Evolutionary conservation across 2,329 filamentous ascomycete species (phyloP).

Genomic region (Colletotrichum somersetense): DNA sequence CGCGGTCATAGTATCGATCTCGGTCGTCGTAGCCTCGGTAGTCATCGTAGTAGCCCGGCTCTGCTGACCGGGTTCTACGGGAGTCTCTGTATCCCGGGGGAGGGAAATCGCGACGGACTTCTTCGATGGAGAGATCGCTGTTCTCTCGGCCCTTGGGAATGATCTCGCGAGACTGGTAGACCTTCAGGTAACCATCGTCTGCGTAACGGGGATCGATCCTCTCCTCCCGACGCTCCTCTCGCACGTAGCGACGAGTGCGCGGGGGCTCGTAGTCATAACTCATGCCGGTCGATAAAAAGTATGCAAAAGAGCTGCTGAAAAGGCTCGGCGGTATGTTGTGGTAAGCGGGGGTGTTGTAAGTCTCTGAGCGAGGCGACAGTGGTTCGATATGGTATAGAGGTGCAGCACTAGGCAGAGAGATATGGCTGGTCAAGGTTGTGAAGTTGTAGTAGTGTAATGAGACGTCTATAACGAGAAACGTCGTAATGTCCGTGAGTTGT

Average conservation of each 20-base stretch:
- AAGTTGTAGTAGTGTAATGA: background rate
- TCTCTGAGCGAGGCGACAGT: slow-evolving; percentile 1
- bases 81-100: slow-evolving; percentile 72
- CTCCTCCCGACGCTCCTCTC: slow-evolving; percentile 66
- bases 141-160: slow-evolving; percentile 75
- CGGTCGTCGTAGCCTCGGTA: slow-evolving; percentile 60
- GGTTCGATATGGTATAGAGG: background rate
- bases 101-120: slow-evolving; percentile 86
- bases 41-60: slow-evolving; percentile 70
- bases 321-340: slow-evolving; percentile 8
- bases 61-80: slow-evolving; percentile 74
- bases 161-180: slow-evolving; percentile 63
- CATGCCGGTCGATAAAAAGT: slow-evolving; percentile 24
- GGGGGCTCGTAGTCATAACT: slow-evolving; percentile 68
- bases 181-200: slow-evolving; percentile 64
- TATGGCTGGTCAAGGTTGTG: background rate
- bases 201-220: slow-evolving; percentile 64
- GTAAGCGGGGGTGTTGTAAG: slow-evolving; percentile 28
- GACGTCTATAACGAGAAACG: background rate
- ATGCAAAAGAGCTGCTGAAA: slow-evolving; percentile 4
- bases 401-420: background rate
- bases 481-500: slow-evolving; percentile 16
- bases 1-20: slow-evolving; percentile 60
- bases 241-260: slow-evolving; percentile 63
- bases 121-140: slow-evolving; percentile 82